These are phyloP conservation scores for Chara braunii DNA, from an alignment of 139 green algal genomes.

Conservation along the genomic window DNA sequence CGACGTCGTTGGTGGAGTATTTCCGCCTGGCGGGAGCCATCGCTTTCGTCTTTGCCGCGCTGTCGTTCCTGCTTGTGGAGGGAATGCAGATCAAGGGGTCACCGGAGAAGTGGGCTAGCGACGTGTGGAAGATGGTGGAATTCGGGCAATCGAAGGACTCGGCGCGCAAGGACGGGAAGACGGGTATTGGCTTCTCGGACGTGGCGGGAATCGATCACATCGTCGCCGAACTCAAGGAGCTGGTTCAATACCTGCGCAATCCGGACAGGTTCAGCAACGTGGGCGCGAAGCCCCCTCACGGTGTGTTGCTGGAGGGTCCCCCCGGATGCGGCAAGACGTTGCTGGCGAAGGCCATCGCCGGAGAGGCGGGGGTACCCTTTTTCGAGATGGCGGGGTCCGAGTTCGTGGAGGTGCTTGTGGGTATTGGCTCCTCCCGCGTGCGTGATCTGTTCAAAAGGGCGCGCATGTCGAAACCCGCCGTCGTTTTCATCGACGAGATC, in stretches of 20 bases:
- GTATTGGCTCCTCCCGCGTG: constrained; percentile 89
- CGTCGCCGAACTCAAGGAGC: constrained; percentile 65
- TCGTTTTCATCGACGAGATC: constrained; percentile 98
- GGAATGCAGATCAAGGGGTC: background rate
- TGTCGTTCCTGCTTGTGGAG: background rate
- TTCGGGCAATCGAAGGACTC: constrained; percentile 27
- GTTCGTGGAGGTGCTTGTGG: constrained; percentile 97
- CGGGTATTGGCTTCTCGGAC: constrained; percentile 72
- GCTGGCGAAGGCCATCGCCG: constrained; percentile 66
- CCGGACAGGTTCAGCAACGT: constrained; percentile 64
- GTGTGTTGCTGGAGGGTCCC: constrained; percentile 87
- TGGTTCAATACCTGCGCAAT: constrained; percentile 77
- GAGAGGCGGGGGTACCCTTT: constrained; percentile 78
- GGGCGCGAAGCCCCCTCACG: constrained; percentile 83
- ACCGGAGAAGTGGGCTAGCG: background rate
- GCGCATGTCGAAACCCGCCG: constrained; percentile 69
- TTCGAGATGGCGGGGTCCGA: constrained; percentile 88
- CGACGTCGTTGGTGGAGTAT: background rate
- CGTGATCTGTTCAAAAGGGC: constrained; percentile 78
- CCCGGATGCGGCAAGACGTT: constrained; percentile 74
- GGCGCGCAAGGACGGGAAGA: constrained; percentile 30
- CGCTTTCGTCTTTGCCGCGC: background rate
- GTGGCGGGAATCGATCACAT: constrained; percentile 84
- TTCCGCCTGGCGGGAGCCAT: background rate
- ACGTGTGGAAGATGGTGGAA: constrained; percentile 38